Percentiles rank a stretch among this genome's conserved stretches.
phyloP scores from a whole-genome alignment of 2,329 filamentous ascomycete species.

The Pseudopyricularia javanii region DNA sequence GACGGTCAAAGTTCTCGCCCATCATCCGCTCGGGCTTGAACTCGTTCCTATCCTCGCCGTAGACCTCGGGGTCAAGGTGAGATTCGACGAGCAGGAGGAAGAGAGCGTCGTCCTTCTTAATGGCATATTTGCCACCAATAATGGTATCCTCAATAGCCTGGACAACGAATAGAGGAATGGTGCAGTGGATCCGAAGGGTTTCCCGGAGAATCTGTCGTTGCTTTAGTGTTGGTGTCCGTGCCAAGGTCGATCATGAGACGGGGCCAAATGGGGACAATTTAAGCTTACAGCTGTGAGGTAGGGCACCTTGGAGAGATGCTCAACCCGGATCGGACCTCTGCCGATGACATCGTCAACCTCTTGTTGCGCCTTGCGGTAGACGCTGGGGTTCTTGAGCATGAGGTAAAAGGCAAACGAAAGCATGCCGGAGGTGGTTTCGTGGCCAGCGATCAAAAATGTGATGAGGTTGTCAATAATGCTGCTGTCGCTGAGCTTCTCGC shows the following conservation, averaged over 20 bases:
- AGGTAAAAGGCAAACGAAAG: constrained; percentile 55
- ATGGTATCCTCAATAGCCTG: constrained; percentile 33
- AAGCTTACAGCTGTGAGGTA: constrained; percentile 47
- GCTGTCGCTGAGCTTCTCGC: constrained; percentile 48
- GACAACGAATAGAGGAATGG: constrained; percentile 45
- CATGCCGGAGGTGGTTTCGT: constrained; percentile 59
- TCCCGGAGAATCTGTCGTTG: constrained; percentile 42
- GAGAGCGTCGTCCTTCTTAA: constrained; percentile 31
- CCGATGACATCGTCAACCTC: constrained; percentile 59
- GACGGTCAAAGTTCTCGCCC: constrained; percentile 40
- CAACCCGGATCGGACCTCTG: constrained; percentile 39
- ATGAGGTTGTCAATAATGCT: constrained; percentile 59
- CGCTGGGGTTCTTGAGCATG: constrained; percentile 49
- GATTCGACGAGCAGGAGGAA: constrained; percentile 30
- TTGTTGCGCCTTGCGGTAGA: constrained; percentile 47
- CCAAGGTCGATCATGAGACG: background rate
- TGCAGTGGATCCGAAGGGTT: constrained; percentile 48
- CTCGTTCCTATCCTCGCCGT: constrained; percentile 40
- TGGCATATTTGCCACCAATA: constrained; percentile 35
- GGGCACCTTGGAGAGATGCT: constrained; percentile 50
- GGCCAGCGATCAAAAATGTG: constrained; percentile 59
- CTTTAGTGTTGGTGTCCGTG: background rate
- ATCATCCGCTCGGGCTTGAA: constrained; percentile 53
- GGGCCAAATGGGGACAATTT: background rate
- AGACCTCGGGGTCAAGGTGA: constrained; percentile 44